Base-by-base conservation (phyloP, 2,329 filamentous ascomycete genomes). In the Trichoderma sp. region DNA sequence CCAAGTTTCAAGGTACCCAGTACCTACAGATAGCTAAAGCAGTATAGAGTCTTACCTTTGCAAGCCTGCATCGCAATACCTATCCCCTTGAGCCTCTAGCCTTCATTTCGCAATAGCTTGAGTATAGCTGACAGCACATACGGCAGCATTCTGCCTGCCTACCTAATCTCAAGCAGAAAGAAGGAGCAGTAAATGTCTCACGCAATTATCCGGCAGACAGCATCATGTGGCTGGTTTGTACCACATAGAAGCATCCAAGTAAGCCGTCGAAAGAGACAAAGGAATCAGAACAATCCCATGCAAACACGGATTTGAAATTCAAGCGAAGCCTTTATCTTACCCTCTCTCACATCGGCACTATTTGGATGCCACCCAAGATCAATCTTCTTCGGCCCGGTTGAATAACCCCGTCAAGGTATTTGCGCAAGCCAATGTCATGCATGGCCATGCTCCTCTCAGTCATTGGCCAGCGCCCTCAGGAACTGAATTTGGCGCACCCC, bases 401-500 rank as follows among this genome's bases (percentile, higher is more conserved):
- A 15, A 23, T 53, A 20, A 23, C 23, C 13, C 28, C 28, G 28
- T 34, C 66, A 30, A 58, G 47, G 55, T n/a, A 55, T 57, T 57
- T 50, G 28, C 30, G 30, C 47, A 57, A 17, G 53, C 23, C 32
- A 39, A 39, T 43, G n/a, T 28, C 57, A 30, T 59, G 67, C 68
- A 71, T 71, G 69, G 63, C 43, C 63, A 26, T 36, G 43, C 53
- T 53, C 30, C 36, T 32, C 70, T 74, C 78, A 77, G 76, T 75
- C 76, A 79, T 79, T 71, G 69, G 69, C 32, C 55, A 30, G 28
- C 20, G 67, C 20, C 26, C 28, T 39, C 55, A 69, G 39, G 67
- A 62, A 69, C 67, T 28, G 57, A 36, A 62, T 53, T 50, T 68
- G 66, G 17, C 55, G 36, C 66, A 50, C 66, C 55, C 57, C 13